phyloP scores from a whole-genome alignment of 2,329 filamentous ascomycete species.

The Fusarium penzigii region DNA sequence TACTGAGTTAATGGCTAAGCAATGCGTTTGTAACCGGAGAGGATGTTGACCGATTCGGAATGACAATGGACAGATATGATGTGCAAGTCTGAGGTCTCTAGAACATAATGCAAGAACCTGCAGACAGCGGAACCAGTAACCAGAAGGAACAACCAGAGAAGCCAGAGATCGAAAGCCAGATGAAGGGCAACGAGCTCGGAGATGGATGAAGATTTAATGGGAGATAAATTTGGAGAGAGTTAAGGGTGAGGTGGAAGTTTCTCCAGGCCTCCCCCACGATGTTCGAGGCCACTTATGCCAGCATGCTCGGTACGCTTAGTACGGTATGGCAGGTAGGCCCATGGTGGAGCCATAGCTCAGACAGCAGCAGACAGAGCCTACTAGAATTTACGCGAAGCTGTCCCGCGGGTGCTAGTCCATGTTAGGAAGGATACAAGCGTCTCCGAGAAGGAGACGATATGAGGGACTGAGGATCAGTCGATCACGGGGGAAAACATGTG shows the following conservation, averaged over 20 bases:
- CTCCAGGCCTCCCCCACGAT: constrained; percentile 35
- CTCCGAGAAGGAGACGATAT: too few relatives aligned
- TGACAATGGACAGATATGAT: constrained; percentile 27
- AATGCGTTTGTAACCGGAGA: constrained; percentile 19
- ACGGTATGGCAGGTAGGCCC: constrained; percentile 7
- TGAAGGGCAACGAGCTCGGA: constrained; percentile 20
- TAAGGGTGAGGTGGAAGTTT: constrained; percentile 47
- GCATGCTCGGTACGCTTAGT: constrained; percentile 10
- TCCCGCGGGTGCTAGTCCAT: constrained; percentile 17
- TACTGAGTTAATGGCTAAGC: constrained; percentile 19
- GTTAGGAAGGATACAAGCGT: constrained; percentile 10
- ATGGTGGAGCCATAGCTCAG: constrained; percentile 7
- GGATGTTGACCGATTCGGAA: constrained; percentile 18
- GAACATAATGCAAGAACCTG: constrained; percentile 41
- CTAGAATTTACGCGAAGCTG: constrained; percentile 33
- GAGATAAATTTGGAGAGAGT: constrained; percentile 27
- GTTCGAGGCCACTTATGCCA: constrained; percentile 25
- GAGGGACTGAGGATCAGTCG: constrained; percentile 14
- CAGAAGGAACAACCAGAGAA: constrained; percentile 43
- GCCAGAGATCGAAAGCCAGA: constrained; percentile 33
- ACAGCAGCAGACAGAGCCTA: constrained; percentile 19
- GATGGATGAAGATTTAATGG: constrained; percentile 27
- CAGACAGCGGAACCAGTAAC: constrained; percentile 40
- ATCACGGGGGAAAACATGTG: constrained; percentile 28
- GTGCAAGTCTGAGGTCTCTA: constrained; percentile 35